Percentiles rank a stretch among this genome's conserved stretches.
These are phyloP conservation scores for Leccinum pachyderme DNA, from an alignment of 1,284 basidiomycete genomes.

Conservation along the genomic window DNA sequence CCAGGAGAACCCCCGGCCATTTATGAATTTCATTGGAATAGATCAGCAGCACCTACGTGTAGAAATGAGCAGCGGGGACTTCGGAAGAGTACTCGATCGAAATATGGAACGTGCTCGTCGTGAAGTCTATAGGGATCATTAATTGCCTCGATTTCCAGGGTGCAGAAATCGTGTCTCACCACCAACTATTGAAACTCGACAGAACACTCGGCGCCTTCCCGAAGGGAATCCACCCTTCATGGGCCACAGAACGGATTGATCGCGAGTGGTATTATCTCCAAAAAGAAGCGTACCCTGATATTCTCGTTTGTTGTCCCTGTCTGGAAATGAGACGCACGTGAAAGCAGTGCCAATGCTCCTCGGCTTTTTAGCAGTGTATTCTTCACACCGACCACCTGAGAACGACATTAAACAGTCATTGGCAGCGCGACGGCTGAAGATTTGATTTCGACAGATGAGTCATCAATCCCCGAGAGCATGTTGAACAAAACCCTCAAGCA, in stretches of 20 bases:
- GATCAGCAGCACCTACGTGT: neutral
- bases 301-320: conserved; percentile 35
- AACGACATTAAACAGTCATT: conserved; percentile 38
- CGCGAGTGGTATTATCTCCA: conserved; percentile 36
- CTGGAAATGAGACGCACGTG: conserved; percentile 36
- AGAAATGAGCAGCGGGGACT: neutral
- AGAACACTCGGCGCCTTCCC: conserved; percentile 42
- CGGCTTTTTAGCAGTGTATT: conserved; percentile 42
- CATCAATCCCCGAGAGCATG: conserved; percentile 28
- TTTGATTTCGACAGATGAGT: conserved; percentile 30
- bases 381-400: conserved; percentile 41
- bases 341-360: conserved; percentile 38
- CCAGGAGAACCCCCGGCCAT: conserved; percentile 18
- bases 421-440: conserved; percentile 5
- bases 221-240: conserved; percentile 38
- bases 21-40: conserved; percentile 11
- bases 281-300: conserved; percentile 38
- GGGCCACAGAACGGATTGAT: conserved; percentile 12
- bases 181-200: conserved; percentile 41
- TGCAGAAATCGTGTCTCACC: conserved; percentile 30
- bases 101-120: conserved; percentile 31
- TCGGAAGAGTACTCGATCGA: conserved; percentile 45
- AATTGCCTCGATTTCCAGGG: conserved; percentile 16
- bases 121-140: conserved; percentile 19
- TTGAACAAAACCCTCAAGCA: conserved; percentile 29